phyloP scores from a whole-genome alignment of 768 basidiomycete genomes.

The Psilocybe cyanescens region DNA sequence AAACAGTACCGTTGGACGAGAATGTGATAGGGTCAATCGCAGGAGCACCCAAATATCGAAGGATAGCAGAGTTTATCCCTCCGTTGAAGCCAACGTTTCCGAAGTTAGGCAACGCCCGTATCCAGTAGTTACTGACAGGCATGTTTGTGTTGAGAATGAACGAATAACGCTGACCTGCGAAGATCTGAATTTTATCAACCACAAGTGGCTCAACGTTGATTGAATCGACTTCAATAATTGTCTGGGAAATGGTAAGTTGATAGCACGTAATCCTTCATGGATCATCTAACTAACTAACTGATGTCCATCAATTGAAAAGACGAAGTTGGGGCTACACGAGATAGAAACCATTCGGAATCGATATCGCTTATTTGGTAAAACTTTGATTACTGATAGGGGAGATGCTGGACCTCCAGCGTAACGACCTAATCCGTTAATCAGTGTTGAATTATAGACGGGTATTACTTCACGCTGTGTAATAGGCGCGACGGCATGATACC shows the following conservation, averaged over 20 bases:
- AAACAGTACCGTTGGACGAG: conserved; percentile 26
- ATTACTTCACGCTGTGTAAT: conserved; percentile 17
- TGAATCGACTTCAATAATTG: conserved; percentile 57
- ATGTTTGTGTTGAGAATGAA: conserved; percentile 47
- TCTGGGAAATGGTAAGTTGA: conserved; percentile 21
- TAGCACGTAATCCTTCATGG: conserved; percentile 1
- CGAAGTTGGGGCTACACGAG: conserved; percentile 43
- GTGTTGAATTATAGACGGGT: conserved; percentile 31
- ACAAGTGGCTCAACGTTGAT: conserved; percentile 41
- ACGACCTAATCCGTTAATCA: conserved; percentile 51
- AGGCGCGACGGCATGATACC: conserved; percentile 27
- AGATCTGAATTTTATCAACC: conserved; percentile 48
- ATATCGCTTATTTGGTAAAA: conserved; percentile 38
- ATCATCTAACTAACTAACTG: conserved; percentile 24
- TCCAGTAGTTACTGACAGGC: conserved; percentile 54
- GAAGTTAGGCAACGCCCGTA: conserved; percentile 35
- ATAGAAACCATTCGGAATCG: conserved; percentile 46
- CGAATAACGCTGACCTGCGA: conserved; percentile 33
- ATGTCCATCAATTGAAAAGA: conserved; percentile 47
- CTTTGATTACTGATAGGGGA: conserved; percentile 43
- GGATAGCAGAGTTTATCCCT: conserved; percentile 49
- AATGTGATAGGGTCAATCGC: conserved; percentile 40
- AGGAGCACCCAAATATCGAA: conserved; percentile 49
- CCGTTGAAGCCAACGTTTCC: conserved; percentile 17
- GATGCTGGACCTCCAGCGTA: conserved; percentile 37